These are phyloP conservation scores for Populus pruinosa DNA, from an alignment of 345 rosid genomes.

Conservation along the genomic window DNA sequence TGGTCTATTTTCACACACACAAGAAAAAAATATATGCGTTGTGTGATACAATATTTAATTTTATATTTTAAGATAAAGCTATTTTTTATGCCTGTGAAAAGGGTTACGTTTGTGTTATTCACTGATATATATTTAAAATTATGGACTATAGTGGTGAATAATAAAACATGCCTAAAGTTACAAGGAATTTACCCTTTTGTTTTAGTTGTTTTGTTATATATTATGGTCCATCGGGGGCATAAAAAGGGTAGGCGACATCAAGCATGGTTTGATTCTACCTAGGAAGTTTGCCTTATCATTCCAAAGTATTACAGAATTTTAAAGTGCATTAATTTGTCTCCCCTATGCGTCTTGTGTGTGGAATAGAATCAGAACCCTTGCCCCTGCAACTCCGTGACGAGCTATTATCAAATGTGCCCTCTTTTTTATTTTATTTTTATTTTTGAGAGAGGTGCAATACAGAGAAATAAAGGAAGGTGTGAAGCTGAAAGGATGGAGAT, in stretches of 20 bases:
- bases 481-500: conserved; percentile 5
- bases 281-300: not conserved
- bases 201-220: not conserved
- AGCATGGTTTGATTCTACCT: not conserved
- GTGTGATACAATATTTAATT: too few relatives aligned
- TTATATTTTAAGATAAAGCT: too few relatives aligned
- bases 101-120: too few relatives aligned
- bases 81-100: too few relatives aligned
- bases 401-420: not conserved
- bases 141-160: too few relatives aligned
- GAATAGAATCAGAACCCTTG: not conserved
- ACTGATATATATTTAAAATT: too few relatives aligned
- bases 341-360: not conserved
- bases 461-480: not conserved
- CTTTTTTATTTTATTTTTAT: not conserved
- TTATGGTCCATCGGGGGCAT: not conserved
- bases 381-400: not conserved
- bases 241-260: not conserved
- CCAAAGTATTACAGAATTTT: not conserved
- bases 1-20: too few relatives aligned
- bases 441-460: not conserved
- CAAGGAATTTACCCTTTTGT: too few relatives aligned
- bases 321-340: not conserved
- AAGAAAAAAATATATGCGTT: too few relatives aligned
- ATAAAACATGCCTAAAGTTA: too few relatives aligned